Evolutionary conservation across 306 rosid species (phyloP).

Genomic region (Lupinus albus): DNA sequence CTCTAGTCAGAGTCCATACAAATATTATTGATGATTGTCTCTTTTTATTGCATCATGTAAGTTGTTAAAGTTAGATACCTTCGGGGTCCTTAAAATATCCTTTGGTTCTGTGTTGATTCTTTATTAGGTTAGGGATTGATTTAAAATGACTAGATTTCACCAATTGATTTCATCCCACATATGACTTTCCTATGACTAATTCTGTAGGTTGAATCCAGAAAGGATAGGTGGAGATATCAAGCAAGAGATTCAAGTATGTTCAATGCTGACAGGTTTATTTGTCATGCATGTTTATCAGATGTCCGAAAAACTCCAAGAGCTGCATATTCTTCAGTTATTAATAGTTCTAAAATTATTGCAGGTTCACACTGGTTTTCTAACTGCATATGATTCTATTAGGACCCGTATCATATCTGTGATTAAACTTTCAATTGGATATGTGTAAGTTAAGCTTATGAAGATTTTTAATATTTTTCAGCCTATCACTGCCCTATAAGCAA

Average conservation of each 20-base stretch:
- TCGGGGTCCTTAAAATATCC: constrained; percentile 10
- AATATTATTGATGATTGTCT: neutral
- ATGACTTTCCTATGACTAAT: constrained; percentile 41
- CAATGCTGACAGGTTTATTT: constrained; percentile 36
- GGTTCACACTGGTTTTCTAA: constrained; percentile 96
- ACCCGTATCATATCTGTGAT: constrained; percentile 77
- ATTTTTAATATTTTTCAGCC: constrained; percentile 5
- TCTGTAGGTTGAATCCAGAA: constrained; percentile 84
- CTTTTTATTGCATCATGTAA: neutral
- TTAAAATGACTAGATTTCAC: constrained; percentile 11
- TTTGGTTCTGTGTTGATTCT: neutral
- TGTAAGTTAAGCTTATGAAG: constrained; percentile 56
- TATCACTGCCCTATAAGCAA: neutral
- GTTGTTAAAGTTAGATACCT: neutral
- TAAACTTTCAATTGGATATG: constrained; percentile 69
- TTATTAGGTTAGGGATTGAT: constrained; percentile 20
- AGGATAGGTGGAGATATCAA: constrained; percentile 97
- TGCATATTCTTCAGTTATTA: constrained; percentile 22
- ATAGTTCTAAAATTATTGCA: constrained; percentile 50
- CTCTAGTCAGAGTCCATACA: too few relatives aligned
- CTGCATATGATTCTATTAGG: constrained; percentile 95
- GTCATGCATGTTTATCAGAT: constrained; percentile 30
- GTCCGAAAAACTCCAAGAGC: constrained; percentile 15
- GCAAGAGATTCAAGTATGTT: constrained; percentile 91
- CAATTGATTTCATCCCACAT: constrained; percentile 27